Evolutionary conservation across 2,329 filamentous ascomycete species (phyloP), one percentile per base, ranked within the genome.

Genomic region (Pseudocercospora musae): DNA sequence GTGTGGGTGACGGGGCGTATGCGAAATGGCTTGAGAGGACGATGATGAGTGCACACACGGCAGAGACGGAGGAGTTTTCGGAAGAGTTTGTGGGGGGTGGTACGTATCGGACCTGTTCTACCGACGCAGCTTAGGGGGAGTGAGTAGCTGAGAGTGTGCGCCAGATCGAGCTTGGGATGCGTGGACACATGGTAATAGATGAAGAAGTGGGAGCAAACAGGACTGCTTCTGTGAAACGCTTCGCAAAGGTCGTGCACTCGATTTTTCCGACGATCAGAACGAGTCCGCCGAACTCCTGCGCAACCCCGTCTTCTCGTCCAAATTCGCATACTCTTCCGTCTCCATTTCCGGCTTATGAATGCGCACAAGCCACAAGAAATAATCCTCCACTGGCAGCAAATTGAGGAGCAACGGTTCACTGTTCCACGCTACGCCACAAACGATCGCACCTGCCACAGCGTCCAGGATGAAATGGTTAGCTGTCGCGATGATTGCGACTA

Each of bases 401-500:
- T 90, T 90, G 58, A 89, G 76, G 59, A 91, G 72, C 2, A 84
- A 70, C 0, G 71, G 63, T 63, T 85, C 85, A 4, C 78, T 79
- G 13, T 71, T 76, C 88, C 88, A 91, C 0, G 87, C 87, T 4
- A 89, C 66, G 2, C 78, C 79, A 68, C 88, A 90, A 2, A 91
- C 87, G 31, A 84, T 70, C 5, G 87, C 85, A 13, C 88, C 89
- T 0, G 87, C 89, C 1, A 90, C 82, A 0, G 89, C 88, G 72
- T 91, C 89, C 6, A 91, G 82, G 53, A 90, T 81, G 72, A 90
- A 85, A 74, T 91, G 88, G 73, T 91, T 91, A 50, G 88, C 88
- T 0, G 88, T 90, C 2, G 88, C 85, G 23, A 90, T 81, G 66
- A 91, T 90, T 25, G 87, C 88, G 8, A 84, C 79, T 4, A 90